These are phyloP conservation scores for Dipodascopsis tothii DNA, from an alignment of 805 yeast species.

Conservation along the genomic window DNA sequence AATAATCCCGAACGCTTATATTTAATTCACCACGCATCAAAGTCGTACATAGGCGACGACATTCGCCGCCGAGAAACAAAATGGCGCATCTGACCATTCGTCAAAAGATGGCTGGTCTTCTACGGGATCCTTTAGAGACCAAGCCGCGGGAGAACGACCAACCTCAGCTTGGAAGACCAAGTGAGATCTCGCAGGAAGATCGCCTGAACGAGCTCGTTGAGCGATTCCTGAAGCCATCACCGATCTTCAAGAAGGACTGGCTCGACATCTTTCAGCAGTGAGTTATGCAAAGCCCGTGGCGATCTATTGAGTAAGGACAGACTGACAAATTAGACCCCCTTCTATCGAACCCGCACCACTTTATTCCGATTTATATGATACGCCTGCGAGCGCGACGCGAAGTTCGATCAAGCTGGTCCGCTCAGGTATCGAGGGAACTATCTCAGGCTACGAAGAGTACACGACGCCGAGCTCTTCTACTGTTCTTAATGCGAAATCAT, in stretches of 20 bases:
- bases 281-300: neutral
- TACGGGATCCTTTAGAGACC: too few relatives aligned
- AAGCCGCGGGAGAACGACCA: too few relatives aligned
- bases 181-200: conserved; percentile 11
- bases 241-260: conserved; percentile 59
- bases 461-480: conserved; percentile 39
- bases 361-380: conserved; percentile 42
- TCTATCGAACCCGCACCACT: conserved; percentile 32
- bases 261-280: conserved; percentile 57
- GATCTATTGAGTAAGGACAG: neutral
- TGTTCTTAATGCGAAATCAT: conserved; percentile 54
- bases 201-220: conserved; percentile 27
- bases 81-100: too few relatives aligned
- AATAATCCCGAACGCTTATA: too few relatives aligned
- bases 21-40: too few relatives aligned
- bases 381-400: conserved; percentile 58
- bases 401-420: conserved; percentile 63
- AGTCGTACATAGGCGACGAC: too few relatives aligned
- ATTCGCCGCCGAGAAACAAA: too few relatives aligned
- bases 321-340: conserved; percentile 5
- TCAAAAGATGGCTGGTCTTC: too few relatives aligned
- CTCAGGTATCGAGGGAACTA: conserved; percentile 63
- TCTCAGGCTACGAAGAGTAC: conserved; percentile 57
- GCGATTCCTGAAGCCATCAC: conserved; percentile 56
- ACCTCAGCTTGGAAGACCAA: too few relatives aligned